A percentile compares a stretch with the other conserved stretches of the same genome.
Evolutionary conservation across 768 basidiomycete species (phyloP).

Genomic region (Suillus occidentalis): DNA sequence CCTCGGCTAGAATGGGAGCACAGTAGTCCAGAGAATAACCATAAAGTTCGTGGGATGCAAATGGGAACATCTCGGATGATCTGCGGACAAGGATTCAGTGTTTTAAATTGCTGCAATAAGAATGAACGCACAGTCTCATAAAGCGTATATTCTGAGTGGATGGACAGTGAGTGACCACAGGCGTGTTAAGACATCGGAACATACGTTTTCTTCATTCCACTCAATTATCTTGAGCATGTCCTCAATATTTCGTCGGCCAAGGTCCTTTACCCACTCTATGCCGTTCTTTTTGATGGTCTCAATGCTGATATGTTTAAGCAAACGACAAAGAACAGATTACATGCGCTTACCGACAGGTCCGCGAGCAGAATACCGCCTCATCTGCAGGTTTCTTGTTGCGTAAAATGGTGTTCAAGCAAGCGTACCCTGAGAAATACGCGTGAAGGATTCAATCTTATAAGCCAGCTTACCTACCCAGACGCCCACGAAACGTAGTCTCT

Average conservation of each 20-base stretch:
- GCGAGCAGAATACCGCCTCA: conserved; percentile 72
- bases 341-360: conserved; percentile 54
- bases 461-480: conserved; percentile 41
- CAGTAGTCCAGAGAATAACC: conserved; percentile 85
- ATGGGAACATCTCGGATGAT: conserved; percentile 93
- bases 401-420: conserved; percentile 84
- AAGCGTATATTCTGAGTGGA: conserved; percentile 67
- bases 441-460: background rate
- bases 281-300: conserved; percentile 80
- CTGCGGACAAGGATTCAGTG: conserved; percentile 14
- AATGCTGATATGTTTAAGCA: conserved; percentile 43
- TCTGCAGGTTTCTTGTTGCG: conserved; percentile 65
- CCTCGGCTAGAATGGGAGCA: conserved; percentile 47
- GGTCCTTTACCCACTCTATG: conserved; percentile 76
- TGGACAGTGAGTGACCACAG: background rate
- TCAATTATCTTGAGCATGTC: conserved; percentile 75
- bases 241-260: conserved; percentile 72
- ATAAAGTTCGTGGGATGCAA: conserved; percentile 76
- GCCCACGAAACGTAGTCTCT: conserved; percentile 68
- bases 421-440: conserved; percentile 51
- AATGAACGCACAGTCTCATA: conserved; percentile 55
- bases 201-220: conserved; percentile 88
- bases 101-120: background rate
- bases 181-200: conserved; percentile 13
- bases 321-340: background rate